These are phyloP conservation scores for Forsythia suspensa DNA, from an alignment of 257 asterid genomes.

Conservation along the genomic window DNA sequence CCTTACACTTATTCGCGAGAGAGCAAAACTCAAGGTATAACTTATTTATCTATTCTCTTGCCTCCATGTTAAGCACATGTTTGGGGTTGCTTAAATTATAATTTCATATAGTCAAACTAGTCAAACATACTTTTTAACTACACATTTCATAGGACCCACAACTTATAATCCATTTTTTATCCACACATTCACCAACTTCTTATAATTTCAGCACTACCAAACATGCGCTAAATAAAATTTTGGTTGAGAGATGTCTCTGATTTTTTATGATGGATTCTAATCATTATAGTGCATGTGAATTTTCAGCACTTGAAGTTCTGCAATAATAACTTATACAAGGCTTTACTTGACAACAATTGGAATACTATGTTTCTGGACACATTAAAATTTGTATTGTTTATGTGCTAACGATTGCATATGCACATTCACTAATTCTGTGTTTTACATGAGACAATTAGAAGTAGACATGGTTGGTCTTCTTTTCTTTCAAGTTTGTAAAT, in stretches of 20 bases:
- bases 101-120: no score
- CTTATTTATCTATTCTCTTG: background rate
- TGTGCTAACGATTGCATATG: background rate
- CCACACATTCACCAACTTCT: no score
- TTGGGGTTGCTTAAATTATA: no score
- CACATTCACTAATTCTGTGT: background rate
- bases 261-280: background rate
- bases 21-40: constrained; percentile 93
- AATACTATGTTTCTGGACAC: background rate
- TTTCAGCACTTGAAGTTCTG: background rate
- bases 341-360: background rate
- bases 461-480: background rate
- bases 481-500: background rate
- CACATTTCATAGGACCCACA: no score
- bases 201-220: no score
- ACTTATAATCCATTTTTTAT: no score
- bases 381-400: background rate
- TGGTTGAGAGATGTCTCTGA: background rate
- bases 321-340: background rate
- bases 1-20: constrained; percentile 90
- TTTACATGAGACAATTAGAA: background rate
- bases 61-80: background rate
- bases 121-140: no score
- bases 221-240: background rate
- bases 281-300: background rate